Evolutionary conservation across 2,329 filamentous ascomycete species (phyloP), one percentile per base, ranked within the genome.

Genomic region (Dactylonectria estremocensis): DNA sequence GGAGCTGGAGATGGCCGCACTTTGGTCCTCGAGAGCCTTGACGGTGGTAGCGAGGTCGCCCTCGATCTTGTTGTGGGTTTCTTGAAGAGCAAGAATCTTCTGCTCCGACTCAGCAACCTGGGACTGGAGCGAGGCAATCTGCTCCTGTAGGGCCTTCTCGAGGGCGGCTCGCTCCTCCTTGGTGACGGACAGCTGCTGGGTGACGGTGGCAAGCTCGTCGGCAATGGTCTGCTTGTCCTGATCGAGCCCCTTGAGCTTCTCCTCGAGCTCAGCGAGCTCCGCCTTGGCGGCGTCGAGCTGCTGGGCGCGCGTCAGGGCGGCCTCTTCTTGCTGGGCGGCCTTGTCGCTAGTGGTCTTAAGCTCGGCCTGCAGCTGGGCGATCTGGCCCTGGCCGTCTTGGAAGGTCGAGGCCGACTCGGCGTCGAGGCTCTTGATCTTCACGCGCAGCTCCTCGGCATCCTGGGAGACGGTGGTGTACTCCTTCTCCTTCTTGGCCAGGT

Each of bases 401-500:
- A 79, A 74, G 16, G 78, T 70, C 5, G 72, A 64, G 35, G 77
- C 74, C 28, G 76, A 70, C 62, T 80, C 72, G 28, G 75, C 72
- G 62, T 78, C 77, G 50, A 82, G 76, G 53, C 79, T 76, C 64
- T 78, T 74, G 66, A 84, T 77, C 78, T 81, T 83, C 69, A 80
- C 75, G 43, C 80, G 80, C 53, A 84, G 71, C 20, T 78, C 74
- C 7, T 82, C 80, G 46, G 77, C 79, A 69, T 84, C 81, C 28
- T 80, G 75, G 58, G 77, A 75, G 54, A 78, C 62, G 55, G 72
- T 67, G 43, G 69, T 78, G 74, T 77, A 76, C 67, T 81, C 78
- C 75, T 80, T 80, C 74, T 81, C 80, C 74, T 81, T 81, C 77
- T 79, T 79, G 66, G 75, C 72, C 49, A 81, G 76, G 57, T 81